Conservation (phyloP, 768 basidiomycete species). For the Auriculariales sp. region DNA sequence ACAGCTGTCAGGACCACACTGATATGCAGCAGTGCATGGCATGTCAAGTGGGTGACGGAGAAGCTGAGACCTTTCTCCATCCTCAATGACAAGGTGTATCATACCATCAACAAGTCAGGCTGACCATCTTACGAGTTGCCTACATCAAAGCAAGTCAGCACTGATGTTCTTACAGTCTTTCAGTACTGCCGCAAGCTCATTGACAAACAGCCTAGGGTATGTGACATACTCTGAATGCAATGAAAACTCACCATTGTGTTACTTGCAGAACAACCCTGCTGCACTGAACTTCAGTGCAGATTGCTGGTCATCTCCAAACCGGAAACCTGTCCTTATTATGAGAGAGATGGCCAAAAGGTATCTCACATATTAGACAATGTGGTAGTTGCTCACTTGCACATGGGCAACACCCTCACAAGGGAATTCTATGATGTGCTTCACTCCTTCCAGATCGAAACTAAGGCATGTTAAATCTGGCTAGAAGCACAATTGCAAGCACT, state of each 20-base stretch:
- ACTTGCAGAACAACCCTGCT: conserved; percentile 16
- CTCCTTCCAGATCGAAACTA: conserved; percentile 20
- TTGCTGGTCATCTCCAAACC: conserved; percentile 24
- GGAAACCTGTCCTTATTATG: conserved; percentile 19
- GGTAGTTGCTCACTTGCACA: conserved; percentile 17
- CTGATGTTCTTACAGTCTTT: conserved; percentile 19
- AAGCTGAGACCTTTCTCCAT: conserved; percentile 19
- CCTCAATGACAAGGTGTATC: conserved; percentile 20
- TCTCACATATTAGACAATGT: too few relatives aligned
- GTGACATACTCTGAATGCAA: neutral
- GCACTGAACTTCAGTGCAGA: conserved; percentile 20
- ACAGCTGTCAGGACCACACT: conserved; percentile 6
- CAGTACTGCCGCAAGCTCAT: conserved; percentile 9
- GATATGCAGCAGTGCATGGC: conserved; percentile 13
- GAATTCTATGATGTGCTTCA: conserved; percentile 20
- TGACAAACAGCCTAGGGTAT: conserved; percentile 15
- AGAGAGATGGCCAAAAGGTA: too few relatives aligned
- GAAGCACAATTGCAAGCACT: neutral
- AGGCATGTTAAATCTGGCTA: conserved; percentile 14
- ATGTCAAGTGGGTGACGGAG: conserved; percentile 22
- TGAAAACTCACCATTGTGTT: neutral
- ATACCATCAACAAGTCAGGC: conserved; percentile 18
- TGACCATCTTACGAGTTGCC: conserved; percentile 21
- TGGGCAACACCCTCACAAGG: conserved; percentile 18
- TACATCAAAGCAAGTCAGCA: conserved; percentile 16